Evolutionary conservation across 352 stramenopile species (phyloP).

Genomic region (Phytophthora pinifolia): DNA sequence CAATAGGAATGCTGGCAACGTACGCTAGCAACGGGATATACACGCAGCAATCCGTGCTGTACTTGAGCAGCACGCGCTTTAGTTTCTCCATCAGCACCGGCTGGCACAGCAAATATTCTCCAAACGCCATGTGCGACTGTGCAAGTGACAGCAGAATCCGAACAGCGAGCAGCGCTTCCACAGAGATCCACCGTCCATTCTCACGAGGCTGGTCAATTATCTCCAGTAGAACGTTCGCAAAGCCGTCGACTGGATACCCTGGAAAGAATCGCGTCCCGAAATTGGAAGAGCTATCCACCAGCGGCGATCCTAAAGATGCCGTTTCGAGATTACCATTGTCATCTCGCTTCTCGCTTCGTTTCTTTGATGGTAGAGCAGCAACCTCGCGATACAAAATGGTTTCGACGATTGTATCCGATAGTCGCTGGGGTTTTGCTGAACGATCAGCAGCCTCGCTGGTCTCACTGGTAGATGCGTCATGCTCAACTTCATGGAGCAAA

Average conservation of each 20-base stretch:
- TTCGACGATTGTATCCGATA: conserved; percentile 46
- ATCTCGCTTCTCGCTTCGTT: conserved; percentile 37
- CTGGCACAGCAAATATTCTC: conserved; percentile 44
- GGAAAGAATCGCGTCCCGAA: conserved; percentile 1
- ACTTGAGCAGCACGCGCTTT: conserved; percentile 43
- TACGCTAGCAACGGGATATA: conserved; percentile 70
- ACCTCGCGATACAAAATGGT: conserved; percentile 35
- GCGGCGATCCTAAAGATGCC: conserved; percentile 14
- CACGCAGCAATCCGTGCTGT: conserved; percentile 47
- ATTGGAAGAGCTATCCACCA: conserved; percentile 13
- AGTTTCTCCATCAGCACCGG: conserved; percentile 34
- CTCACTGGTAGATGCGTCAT: conserved; percentile 21
- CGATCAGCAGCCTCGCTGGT: background rate
- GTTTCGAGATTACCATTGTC: conserved; percentile 21
- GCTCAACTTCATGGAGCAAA: conserved; percentile 55
- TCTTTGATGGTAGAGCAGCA: conserved; percentile 15
- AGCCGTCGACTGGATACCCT: conserved; percentile 27
- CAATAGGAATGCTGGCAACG: conserved; percentile 56
- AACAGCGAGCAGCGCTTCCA: conserved; percentile 46
- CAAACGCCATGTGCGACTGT: conserved; percentile 50
- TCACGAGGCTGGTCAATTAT: conserved; percentile 43
- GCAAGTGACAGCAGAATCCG: conserved; percentile 64
- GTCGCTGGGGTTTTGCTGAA: conserved; percentile 3
- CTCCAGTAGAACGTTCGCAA: conserved; percentile 55
- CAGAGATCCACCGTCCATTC: conserved; percentile 23